Evolutionary conservation across 2,329 filamentous ascomycete genomes (phyloP), one percentile per base, ranked within the genome.

Genomic region (Aspergillus phoenicis): DNA sequence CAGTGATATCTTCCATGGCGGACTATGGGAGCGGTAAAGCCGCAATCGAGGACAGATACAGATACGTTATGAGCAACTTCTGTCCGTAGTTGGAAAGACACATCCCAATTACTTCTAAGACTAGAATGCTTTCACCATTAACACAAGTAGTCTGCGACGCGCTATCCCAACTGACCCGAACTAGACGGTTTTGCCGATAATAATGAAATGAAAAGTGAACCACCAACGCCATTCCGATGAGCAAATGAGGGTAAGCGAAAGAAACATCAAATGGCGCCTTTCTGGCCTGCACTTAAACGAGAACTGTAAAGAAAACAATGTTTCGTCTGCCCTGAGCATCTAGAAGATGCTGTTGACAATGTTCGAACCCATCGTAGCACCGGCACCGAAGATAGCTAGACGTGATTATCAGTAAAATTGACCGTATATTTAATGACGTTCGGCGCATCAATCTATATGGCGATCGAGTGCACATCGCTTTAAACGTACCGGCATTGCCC

Each of bases 261-360:
- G 49, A 56, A 59, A 39, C 52, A 54, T 38, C 4, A 30, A 33
- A 57, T 17, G 17, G 39, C 45, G 51, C 48, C 48, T 58, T 43
- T 48, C 28, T 28, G 20, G 33, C 39, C 22, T 53, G 53, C 51
- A 55, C 59, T 51, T 52, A 60, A 58, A 26, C 11, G 5, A 36
- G 11, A 36, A 38, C 22, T 13, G 36, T 20, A 58, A 15, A 24
- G 45, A 48, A 53, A 60, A 28, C 49, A 28, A 39, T 36, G 26
- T 52, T 47, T 47, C 45, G 62, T 26, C 33, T 41, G 17, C 54
- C 13, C 17, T 36, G 41, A 26, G 15, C 45, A 47, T 43, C 80
- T 87, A 96, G 77, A 97, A 95, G 69, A 96, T 96, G 65, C 89
- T 87, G 78, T 96, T 95, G 68, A 97, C 92, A 73, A 97, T 87